These are phyloP conservation scores for Tricholomella constricta DNA, from an alignment of 768 basidiomycete genomes.

Conservation along the genomic window DNA sequence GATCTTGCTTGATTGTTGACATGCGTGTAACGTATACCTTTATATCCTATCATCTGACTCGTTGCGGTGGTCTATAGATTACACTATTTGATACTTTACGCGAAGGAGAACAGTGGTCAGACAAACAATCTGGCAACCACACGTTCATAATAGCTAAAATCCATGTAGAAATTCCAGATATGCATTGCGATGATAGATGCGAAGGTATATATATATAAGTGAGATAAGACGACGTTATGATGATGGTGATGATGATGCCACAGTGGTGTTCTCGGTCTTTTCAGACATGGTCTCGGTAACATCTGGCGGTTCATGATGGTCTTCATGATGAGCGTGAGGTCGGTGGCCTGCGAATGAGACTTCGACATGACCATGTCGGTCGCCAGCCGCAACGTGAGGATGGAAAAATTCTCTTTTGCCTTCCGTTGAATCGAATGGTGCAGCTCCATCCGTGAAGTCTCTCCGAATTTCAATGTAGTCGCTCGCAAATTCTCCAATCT, in stretches of 20 bases:
- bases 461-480: conserved; percentile 73
- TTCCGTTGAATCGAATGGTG: conserved; percentile 35
- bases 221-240: conserved; percentile 8
- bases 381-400: conserved; percentile 35
- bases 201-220: conserved; percentile 14
- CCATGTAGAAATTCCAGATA: conserved; percentile 8
- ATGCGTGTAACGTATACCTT: conserved; percentile 5
- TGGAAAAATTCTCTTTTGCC: conserved; percentile 22
- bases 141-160: neutral
- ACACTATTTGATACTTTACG: too few species aligned
- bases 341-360: conserved; percentile 21
- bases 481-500: conserved; percentile 72
- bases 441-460: conserved; percentile 59
- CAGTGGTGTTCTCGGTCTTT: conserved; percentile 30
- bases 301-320: conserved; percentile 11
- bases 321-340: conserved; percentile 7
- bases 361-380: conserved; percentile 42
- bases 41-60: conserved; percentile 13
- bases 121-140: too few species aligned
- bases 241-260: conserved; percentile 13
- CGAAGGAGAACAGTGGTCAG: too few species aligned
- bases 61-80: neutral
- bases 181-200: conserved; percentile 1
- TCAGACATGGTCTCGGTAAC: conserved; percentile 27
- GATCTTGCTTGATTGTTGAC: neutral